Evolutionary conservation across 1,284 basidiomycete genomes (phyloP).

Genomic region (Tilletia setariae): DNA sequence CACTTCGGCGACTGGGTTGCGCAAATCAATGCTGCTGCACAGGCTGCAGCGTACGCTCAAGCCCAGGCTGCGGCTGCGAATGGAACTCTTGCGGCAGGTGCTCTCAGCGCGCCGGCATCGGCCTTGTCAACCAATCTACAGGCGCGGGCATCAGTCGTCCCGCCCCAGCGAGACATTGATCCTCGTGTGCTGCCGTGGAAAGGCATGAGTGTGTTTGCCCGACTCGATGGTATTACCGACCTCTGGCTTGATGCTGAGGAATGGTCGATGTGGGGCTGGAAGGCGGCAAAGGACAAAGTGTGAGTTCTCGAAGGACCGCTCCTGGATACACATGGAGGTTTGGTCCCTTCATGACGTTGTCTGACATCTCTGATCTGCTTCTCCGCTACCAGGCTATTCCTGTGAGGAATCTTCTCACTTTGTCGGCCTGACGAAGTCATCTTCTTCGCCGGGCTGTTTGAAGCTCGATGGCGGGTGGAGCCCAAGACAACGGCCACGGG

Average conservation of each 20-base stretch:
- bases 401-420: too few relatives aligned
- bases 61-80: background rate
- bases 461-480: too few relatives aligned
- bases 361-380: too few relatives aligned
- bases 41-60: constrained; percentile 28
- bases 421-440: too few relatives aligned
- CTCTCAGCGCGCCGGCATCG: too few relatives aligned
- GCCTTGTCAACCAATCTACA: background rate
- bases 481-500: too few relatives aligned
- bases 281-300: constrained; percentile 58
- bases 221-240: constrained; percentile 79
- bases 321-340: too few relatives aligned
- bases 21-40: constrained; percentile 27
- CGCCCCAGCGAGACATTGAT: constrained; percentile 87
- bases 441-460: too few relatives aligned
- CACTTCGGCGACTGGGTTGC: constrained; percentile 24
- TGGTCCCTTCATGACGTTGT: too few relatives aligned
- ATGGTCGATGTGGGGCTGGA: constrained; percentile 66
- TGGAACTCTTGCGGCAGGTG: background rate
- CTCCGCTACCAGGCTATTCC: too few relatives aligned
- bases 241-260: constrained; percentile 82
- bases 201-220: constrained; percentile 85
- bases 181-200: constrained; percentile 89
- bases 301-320: too few relatives aligned
- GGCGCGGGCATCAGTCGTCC: constrained; percentile 71